These are phyloP conservation scores for Fagopyrum tataricum DNA, from an alignment of 148 eudicot genomes.

Conservation along the genomic window DNA sequence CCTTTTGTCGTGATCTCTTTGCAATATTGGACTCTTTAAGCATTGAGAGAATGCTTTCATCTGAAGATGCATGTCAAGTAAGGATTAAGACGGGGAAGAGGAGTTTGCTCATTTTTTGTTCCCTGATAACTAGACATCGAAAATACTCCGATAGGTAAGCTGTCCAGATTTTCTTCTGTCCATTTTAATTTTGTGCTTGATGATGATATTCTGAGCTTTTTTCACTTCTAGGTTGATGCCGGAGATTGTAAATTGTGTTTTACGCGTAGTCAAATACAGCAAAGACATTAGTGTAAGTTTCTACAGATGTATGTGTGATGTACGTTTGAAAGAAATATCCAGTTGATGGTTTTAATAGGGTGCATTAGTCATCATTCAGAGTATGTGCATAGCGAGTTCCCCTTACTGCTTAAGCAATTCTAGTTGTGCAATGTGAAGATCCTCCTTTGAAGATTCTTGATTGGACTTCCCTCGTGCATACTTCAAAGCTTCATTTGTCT, in stretches of 20 bases:
- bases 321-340: not conserved
- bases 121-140: constrained; percentile 65
- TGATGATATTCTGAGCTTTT: constrained; percentile 14
- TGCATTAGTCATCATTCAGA: not conserved
- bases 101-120: constrained; percentile 56
- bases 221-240: constrained; percentile 64
- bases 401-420: not conserved
- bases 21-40: constrained; percentile 41
- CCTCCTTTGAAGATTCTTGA: not conserved
- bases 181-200: constrained; percentile 2
- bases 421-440: not conserved
- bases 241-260: constrained; percentile 41
- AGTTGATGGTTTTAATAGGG: not conserved
- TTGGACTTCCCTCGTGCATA: not conserved
- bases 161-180: not conserved
- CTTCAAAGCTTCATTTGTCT: not conserved
- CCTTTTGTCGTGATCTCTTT: constrained; percentile 49
- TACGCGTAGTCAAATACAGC: constrained; percentile 37
- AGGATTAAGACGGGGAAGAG: constrained; percentile 67
- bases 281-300: constrained; percentile 44
- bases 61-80: constrained; percentile 35
- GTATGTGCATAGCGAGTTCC: not conserved
- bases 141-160: constrained; percentile 72
- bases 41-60: constrained; percentile 30
- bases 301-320: not conserved